These are phyloP conservation scores for Kurtzmaniella quercitrusa DNA, from an alignment of 1,139 yeast species.

Conservation along the genomic window DNA sequence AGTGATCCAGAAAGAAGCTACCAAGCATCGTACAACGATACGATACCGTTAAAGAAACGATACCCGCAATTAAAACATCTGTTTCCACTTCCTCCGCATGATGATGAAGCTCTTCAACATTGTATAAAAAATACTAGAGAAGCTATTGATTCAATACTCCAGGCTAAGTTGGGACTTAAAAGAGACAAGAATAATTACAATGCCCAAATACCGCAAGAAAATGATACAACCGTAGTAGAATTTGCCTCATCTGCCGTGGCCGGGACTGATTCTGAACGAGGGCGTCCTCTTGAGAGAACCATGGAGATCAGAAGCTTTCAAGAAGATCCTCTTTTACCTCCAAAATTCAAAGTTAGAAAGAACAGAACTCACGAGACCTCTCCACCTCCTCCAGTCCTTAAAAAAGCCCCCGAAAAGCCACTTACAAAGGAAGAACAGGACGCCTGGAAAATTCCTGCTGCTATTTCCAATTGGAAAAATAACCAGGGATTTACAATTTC, in stretches of 20 bases:
- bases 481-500: constrained; percentile 87
- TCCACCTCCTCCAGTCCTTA: constrained; percentile 56
- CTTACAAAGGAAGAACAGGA: constrained; percentile 74
- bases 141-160: constrained; percentile 21
- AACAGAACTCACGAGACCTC: constrained; percentile 63
- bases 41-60: constrained; percentile 37
- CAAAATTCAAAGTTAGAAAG: constrained; percentile 71
- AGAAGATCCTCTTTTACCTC: constrained; percentile 86
- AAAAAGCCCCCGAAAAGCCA: constrained; percentile 14
- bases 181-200: constrained; percentile 7
- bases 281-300: constrained; percentile 18
- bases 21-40: constrained; percentile 33
- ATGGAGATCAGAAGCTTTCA: constrained; percentile 36
- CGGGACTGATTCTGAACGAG: constrained; percentile 11
- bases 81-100: constrained; percentile 32
- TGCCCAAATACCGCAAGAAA: not conserved
- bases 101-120: constrained; percentile 22
- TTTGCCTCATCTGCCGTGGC: constrained; percentile 5
- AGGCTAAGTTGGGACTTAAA: constrained; percentile 14
- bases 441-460: constrained; percentile 87
- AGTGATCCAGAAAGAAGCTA: constrained; percentile 11
- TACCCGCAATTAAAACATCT: constrained; percentile 39
- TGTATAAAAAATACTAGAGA: constrained; percentile 28
- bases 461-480: constrained; percentile 94
- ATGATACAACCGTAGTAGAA: constrained; percentile 10